phyloP scores from a whole-genome alignment of 2,329 filamentous ascomycete genomes.

The Emericellopsis cladophorae region DNA sequence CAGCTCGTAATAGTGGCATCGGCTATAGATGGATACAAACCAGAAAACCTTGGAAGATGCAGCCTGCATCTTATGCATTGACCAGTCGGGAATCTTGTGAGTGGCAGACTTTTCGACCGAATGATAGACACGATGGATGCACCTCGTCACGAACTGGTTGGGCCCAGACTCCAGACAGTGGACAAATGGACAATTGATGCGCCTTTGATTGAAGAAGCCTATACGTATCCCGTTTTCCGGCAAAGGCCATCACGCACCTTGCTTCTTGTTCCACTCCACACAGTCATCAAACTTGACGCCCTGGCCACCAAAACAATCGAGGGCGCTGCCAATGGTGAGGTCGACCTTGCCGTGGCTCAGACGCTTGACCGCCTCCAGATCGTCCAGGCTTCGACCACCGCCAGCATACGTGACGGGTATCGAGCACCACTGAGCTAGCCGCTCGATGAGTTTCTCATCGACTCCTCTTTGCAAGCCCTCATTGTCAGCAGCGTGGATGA shows the following conservation, averaged over 20 bases:
- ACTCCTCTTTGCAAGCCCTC: slow-evolving; percentile 88
- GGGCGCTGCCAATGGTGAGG: slow-evolving; percentile 87
- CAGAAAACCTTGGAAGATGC: too few relatives aligned
- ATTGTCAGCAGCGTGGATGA: slow-evolving; percentile 94
- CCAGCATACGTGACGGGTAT: slow-evolving; percentile 96
- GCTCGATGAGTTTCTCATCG: slow-evolving; percentile 69
- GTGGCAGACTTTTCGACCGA: too few relatives aligned
- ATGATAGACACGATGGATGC: too few relatives aligned
- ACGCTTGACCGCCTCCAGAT: slow-evolving; percentile 69
- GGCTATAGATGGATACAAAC: too few relatives aligned
- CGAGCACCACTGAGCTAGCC: slow-evolving; percentile 71
- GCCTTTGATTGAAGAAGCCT: too few relatives aligned
- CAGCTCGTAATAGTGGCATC: too few relatives aligned
- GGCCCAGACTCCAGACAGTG: too few relatives aligned
- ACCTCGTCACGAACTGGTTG: too few relatives aligned
- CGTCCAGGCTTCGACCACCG: slow-evolving; percentile 70
- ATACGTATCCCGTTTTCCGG: too few relatives aligned
- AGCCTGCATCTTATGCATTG: too few relatives aligned
- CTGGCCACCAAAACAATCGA: slow-evolving; percentile 88
- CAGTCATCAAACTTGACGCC: slow-evolving; percentile 84
- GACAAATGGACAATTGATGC: too few relatives aligned
- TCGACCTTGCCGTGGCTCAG: slow-evolving; percentile 76
- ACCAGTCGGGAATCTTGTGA: too few relatives aligned
- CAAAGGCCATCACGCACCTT: slow-evolving; percentile 10
- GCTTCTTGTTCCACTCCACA: slow-evolving; percentile 65